Conservation (phyloP, 257 asterid species). For the Salvia splendens region DNA sequence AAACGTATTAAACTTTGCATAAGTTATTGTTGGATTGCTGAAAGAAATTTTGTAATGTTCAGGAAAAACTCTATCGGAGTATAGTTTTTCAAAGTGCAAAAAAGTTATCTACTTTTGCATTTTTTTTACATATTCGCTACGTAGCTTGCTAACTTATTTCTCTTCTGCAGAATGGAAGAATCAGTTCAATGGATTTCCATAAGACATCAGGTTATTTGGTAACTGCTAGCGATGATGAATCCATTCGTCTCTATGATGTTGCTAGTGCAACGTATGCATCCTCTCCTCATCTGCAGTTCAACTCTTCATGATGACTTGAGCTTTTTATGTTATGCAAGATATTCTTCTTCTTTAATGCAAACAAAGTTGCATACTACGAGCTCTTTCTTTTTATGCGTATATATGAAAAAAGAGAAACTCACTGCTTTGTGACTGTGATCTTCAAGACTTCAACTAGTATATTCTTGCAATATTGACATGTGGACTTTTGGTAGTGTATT, state of each 20-base stretch:
- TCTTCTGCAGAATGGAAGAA: conserved; percentile 79
- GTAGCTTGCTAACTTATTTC: conserved; percentile 20
- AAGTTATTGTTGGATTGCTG: background rate
- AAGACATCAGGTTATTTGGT: conserved; percentile 80
- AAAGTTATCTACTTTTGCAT: conserved; percentile 10
- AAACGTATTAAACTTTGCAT: background rate
- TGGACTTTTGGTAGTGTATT: background rate
- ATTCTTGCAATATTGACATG: conserved; percentile 1
- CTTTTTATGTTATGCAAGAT: background rate
- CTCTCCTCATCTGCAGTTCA: conserved; percentile 15
- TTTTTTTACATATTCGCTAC: background rate
- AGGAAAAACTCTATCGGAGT: background rate
- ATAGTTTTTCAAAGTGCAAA: background rate
- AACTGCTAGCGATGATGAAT: conserved; percentile 96
- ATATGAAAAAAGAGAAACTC: background rate
- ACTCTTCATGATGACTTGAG: background rate
- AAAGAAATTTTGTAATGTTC: background rate
- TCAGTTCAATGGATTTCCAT: conserved; percentile 97
- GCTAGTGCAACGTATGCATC: conserved; percentile 78
- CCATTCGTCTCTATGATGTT: conserved; percentile 88
- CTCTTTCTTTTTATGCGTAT: background rate
- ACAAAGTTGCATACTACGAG: background rate
- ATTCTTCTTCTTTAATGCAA: conserved; percentile 11
- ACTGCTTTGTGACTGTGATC: conserved; percentile 10
- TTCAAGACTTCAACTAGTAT: background rate